phyloP scores from a whole-genome alignment of 345 rosid genomes.

The Lepidium didymum region DNA sequence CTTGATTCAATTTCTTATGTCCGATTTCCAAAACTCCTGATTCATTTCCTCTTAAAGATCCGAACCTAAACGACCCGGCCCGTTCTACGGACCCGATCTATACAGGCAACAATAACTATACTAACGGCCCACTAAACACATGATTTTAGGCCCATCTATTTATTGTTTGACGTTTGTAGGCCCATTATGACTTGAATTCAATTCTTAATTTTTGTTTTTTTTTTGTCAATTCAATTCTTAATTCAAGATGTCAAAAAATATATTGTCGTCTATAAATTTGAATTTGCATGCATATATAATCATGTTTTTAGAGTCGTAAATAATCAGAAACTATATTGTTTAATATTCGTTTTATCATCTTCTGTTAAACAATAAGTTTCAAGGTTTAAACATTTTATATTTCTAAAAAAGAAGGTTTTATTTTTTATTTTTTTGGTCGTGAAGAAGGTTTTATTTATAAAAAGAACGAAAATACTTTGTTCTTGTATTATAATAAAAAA shows the following conservation, averaged over 20 bases:
- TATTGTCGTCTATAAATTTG: background rate
- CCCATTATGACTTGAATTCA: background rate
- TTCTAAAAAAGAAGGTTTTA: no score
- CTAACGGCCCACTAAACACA: background rate
- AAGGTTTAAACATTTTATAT: no score
- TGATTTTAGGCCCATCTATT: background rate
- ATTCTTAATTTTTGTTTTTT: no score
- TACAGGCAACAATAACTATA: background rate
- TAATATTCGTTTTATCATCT: background rate
- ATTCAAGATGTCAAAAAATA: background rate
- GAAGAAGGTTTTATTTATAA: no score
- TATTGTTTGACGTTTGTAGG: background rate
- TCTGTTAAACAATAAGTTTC: background rate
- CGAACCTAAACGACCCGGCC: constrained; percentile 8
- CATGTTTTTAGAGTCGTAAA: background rate
- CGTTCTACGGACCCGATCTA: background rate
- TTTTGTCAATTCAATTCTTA: background rate
- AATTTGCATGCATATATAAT: background rate
- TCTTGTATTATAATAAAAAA: no score
- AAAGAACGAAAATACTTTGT: no score
- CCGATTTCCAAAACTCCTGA: background rate
- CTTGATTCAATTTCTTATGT: background rate
- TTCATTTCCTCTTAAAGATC: constrained; percentile 8
- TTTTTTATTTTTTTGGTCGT: no score
- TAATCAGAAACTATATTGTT: background rate